Base-by-base conservation (phyloP, 768 basidiomycete genomes). In the Russula olivacea region DNA sequence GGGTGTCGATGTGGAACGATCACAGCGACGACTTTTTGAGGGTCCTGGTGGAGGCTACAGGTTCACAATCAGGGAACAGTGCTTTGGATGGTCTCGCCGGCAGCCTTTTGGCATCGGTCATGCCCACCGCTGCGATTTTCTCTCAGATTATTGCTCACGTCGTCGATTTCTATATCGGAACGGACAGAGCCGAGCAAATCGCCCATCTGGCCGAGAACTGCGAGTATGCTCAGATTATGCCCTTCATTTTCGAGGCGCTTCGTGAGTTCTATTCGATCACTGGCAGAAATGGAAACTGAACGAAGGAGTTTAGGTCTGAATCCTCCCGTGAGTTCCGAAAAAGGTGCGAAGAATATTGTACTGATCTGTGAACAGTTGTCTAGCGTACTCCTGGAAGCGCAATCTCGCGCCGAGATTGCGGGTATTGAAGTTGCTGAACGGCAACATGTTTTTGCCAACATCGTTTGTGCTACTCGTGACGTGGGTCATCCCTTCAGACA, bases 161-260 rank as follows among this genome's bases (percentile, higher is more conserved):
- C 25, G 75, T 89, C 54, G 76, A 87, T 68, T 86, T 82, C 72
- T 89, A 83, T 67, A 73, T 88, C 15, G 74, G 77, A 11, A 23
- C 7, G 28, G 23, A 49, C 30, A 50, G 32, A 32, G 40, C 21
- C n/a, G 40, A 38, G 25, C 1, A 47, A 48, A 63, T 68, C 17
- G 34, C 54, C 17, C 25, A 23, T 17, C 40, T 63, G 11, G 60
- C 51, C 15, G 48, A 59, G 25, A 9, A 0, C 0, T 17, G 38
- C 5, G 34, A 30, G 5, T 51, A 68, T 28, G 30, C 56, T 6
- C 9, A 34, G 36, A 41, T 66, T 11, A 56, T 68, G 55, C 50
- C 57, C n/a, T 55, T 55, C 41, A 30, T 68, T n/a, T 68, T 63
- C 23, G 67, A 68, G 41, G 67, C 67, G 19, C 53, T 68, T 52